Evolutionary conservation across 768 basidiomycete genomes (phyloP).

Genomic region (Neoboletus brunneissimus): DNA sequence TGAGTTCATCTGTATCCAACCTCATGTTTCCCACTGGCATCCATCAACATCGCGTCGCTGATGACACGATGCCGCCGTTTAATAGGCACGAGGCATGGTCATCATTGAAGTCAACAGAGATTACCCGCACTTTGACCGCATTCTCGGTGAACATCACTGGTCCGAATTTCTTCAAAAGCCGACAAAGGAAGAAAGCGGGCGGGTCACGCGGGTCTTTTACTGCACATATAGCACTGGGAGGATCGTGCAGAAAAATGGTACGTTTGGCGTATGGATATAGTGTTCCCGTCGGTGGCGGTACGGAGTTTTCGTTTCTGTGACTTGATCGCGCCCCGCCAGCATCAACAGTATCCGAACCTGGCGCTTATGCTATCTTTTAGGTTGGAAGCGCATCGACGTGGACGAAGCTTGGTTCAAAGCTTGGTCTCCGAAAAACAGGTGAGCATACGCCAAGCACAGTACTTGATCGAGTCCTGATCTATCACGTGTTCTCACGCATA

Average conservation of each 20-base stretch:
- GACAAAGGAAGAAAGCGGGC: constrained; percentile 25
- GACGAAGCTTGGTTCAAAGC: constrained; percentile 42
- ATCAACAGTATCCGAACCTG: not conserved
- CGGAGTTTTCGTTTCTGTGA: not conserved
- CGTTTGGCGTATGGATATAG: constrained; percentile 5
- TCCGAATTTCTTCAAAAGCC: constrained; percentile 37
- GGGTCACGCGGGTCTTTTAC: constrained; percentile 38
- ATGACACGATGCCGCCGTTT: not conserved
- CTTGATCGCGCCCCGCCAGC: not conserved
- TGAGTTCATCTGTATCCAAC: constrained; percentile 24
- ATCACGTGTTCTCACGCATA: not conserved
- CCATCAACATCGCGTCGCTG: not conserved
- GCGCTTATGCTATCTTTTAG: constrained; percentile 20
- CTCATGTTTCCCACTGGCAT: not conserved
- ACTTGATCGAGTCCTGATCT: constrained; percentile 3
- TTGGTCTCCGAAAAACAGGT: constrained; percentile 29
- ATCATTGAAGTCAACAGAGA: constrained; percentile 41
- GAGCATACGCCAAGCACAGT: not conserved
- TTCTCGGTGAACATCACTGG: constrained; percentile 47
- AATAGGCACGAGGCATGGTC: constrained; percentile 43
- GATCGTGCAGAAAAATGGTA: constrained; percentile 45
- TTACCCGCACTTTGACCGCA: constrained; percentile 29
- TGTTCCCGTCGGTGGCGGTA: not conserved
- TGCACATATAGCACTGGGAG: constrained; percentile 38
- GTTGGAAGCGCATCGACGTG: constrained; percentile 47